Base-by-base conservation (phyloP, 805 yeast species). In the Maudiozyma bulderi region DNA sequence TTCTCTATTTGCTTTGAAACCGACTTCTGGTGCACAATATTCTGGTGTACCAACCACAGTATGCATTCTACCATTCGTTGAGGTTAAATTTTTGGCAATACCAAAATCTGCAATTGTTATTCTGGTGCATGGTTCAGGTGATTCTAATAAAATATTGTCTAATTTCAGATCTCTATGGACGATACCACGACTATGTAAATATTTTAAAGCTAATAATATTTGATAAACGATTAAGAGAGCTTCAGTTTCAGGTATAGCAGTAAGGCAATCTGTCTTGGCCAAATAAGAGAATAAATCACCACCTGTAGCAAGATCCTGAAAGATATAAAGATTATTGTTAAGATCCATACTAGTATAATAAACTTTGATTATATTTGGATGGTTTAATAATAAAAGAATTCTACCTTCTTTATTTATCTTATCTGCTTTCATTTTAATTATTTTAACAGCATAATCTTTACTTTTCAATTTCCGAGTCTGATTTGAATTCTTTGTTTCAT, bases 101-200 rank as follows among this genome's bases (percentile, higher is more conserved):
- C 90, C 90, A 65, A 84, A 84, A 64, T 84, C 91, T 8, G 86
- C 85, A 28, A 84, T 59, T 1, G 80, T 73, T 38, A 84, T 62
- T 51, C 74, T 72, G 0, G 84, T 67, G 43, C 74, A 74, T 2
- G 78, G 77, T 26, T 72, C 66, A 6, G 84, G 82, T 0, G 76
- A 64, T 42, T 72, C 75, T 40, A 81, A 65, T 34, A 84, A 64
- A 28, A 84, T 73, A 54, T 84, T 84, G 52, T 83, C 90, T 35
- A 82, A 61, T 55, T 82, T 82, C 40, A 82, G 61, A 64, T 83
- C 89, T 37, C 88, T 66, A 55, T 82, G 88, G 5, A 77, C 81
- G n/a, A 82, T 69, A 6, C 77, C 75, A 10, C 69, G 64, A 4
- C 61, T 56, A 54, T 81, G 86, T 44, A 84, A 65, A 61, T 80